Base-by-base conservation (phyloP, 2,329 filamentous ascomycete genomes). In the Arthrobotrys conoides region DNA sequence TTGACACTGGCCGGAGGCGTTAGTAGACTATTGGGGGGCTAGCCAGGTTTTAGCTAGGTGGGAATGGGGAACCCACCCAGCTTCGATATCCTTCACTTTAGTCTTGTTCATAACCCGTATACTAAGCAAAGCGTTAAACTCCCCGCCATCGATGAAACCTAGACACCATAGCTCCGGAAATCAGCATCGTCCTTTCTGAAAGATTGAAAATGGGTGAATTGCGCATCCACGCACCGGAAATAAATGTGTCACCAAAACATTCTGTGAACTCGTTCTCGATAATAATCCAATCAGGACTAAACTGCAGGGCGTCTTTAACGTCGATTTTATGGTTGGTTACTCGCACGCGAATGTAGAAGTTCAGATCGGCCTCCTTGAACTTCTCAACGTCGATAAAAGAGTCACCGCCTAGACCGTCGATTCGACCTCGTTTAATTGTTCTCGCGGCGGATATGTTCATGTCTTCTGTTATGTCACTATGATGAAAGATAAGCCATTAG, bases 391-490 rank as follows among this genome's bases (percentile, higher is more conserved):
- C 73, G 66, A 76, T 77, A 14, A 77, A 80, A 9, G 51, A 59
- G 46, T 67, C 77, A 0, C 72, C 80, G 14, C 82, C 82, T 36
- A 73, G 59, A 30, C 80, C 81, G 41, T 84, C 83, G 57, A 84
- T 83, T 5, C 82, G 84, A 1, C 84, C 84, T 69, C 84, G 84
- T 68, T 84, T 85, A 61, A 85, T 85, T 3, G 83, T 83, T 71
- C 83, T 82, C 8, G 83, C 83, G 3, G 84, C 83, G 0, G 84
- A 84, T 30, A 85, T 84, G 78, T 85, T 85, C 57, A 85, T 82
- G 3, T 83, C 83, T 72, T 85, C 84, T 71, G 84, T 84, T 64
- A 85, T 84, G 55, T 85, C 84, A 55, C 82, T 83, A 9, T 30
- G 5, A 82, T 81, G 5, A 82, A 80, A 4, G 8, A 9, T 10